Conservation (phyloP, 352 stramenopile genomes). For the Halophytophthora batemanensis region DNA sequence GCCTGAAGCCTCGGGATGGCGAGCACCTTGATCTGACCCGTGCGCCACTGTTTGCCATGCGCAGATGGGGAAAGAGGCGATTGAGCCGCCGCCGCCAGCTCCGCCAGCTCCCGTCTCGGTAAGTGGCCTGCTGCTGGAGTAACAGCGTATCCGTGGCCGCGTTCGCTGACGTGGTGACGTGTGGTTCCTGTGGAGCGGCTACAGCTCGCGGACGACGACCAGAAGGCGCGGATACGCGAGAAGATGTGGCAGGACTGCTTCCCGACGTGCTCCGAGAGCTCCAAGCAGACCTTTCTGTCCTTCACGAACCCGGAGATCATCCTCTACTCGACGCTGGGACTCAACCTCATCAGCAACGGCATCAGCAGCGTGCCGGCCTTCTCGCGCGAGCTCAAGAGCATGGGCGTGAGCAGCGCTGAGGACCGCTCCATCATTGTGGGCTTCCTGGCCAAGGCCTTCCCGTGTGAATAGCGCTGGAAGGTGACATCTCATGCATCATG, state of each 20-base stretch:
- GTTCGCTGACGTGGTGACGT: not conserved
- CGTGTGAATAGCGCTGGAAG: constrained; percentile 36
- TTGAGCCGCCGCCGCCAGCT: constrained; percentile 11
- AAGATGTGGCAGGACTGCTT: constrained; percentile 83
- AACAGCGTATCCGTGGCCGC: too few species aligned
- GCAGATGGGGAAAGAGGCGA: constrained; percentile 16
- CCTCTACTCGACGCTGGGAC: constrained; percentile 76
- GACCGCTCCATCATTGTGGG: constrained; percentile 75
- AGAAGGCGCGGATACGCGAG: constrained; percentile 54
- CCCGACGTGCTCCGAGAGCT: constrained; percentile 69
- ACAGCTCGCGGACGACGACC: constrained; percentile 34
- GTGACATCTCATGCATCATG: constrained; percentile 2
- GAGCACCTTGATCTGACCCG: constrained; percentile 4
- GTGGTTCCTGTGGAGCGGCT: not conserved
- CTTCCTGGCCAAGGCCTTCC: constrained; percentile 74
- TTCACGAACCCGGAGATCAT: constrained; percentile 74
- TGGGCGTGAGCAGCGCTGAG: constrained; percentile 65
- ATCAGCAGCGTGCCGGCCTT: constrained; percentile 81
- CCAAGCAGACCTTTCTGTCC: constrained; percentile 66
- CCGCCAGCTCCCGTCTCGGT: constrained; percentile 17
- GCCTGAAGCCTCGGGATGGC: not conserved
- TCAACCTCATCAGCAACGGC: constrained; percentile 84
- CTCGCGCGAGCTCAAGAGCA: constrained; percentile 73
- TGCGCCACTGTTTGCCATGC: not conserved
- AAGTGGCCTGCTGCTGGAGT: too few species aligned